phyloP scores from a whole-genome alignment of 371 early-diverging fungal genomes.

The Actinomortierella wolfii region DNA sequence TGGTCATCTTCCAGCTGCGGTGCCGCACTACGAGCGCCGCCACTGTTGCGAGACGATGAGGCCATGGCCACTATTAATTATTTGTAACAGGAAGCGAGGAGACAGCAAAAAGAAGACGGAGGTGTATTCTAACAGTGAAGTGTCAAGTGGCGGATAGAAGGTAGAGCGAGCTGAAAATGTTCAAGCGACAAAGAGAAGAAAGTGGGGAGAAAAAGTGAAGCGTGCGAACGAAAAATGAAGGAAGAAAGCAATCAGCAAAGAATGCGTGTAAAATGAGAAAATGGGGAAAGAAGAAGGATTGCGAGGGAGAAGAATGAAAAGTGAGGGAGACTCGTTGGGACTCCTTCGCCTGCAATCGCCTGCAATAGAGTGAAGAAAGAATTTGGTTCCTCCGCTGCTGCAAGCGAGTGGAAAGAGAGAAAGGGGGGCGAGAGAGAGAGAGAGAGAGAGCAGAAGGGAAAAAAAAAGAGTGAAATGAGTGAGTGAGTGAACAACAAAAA shows the following conservation, averaged over 20 bases:
- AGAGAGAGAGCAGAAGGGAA: background rate
- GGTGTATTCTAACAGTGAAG: background rate
- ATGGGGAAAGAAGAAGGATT: background rate
- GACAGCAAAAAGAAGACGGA: background rate
- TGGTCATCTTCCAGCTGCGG: conserved; percentile 36
- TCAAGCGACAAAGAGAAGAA: too few relatives aligned
- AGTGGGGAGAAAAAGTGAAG: conserved; percentile 1
- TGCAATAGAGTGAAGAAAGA: background rate
- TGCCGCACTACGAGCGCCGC: too few relatives aligned
- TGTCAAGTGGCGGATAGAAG: too few relatives aligned
- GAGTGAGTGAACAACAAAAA: background rate
- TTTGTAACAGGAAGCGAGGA: too few relatives aligned
- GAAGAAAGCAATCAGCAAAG: too few relatives aligned
- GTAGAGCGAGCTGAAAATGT: too few relatives aligned
- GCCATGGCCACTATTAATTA: too few relatives aligned
- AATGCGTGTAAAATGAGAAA: too few relatives aligned
- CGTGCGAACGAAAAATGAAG: background rate
- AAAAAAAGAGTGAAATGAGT: conserved; percentile 1
- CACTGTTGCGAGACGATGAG: too few relatives aligned
- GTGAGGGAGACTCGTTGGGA: background rate
- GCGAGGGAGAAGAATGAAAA: background rate
- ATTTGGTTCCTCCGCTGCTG: background rate
- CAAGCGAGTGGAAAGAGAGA: background rate
- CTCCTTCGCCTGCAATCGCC: background rate
- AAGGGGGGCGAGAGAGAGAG: background rate